Evolutionary conservation across 1,284 basidiomycete genomes (phyloP).

Genomic region (Puccinia triticina): DNA sequence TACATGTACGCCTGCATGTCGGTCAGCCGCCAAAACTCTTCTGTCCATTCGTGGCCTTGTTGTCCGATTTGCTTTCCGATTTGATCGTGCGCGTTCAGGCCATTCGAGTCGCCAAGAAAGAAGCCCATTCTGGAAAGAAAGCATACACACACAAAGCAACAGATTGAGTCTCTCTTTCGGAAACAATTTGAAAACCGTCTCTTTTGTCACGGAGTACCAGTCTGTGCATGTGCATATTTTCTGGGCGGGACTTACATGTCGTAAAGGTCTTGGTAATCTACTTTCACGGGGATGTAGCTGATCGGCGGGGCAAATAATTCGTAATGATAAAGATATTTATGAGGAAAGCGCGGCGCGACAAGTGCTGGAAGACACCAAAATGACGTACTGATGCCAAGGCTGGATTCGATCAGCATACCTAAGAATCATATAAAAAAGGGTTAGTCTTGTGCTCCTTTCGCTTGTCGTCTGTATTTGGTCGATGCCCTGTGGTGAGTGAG

Average conservation of each 20-base stretch:
- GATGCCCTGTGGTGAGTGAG: not conserved
- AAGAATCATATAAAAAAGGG: not conserved
- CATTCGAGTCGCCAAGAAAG: slow-evolving; percentile 62
- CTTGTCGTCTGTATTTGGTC: not conserved
- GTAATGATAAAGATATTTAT: not conserved
- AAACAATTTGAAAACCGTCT: not conserved
- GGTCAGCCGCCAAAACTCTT: slow-evolving; percentile 61
- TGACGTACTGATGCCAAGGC: slow-evolving; percentile 58
- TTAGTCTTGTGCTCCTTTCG: not conserved
- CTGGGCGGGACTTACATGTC: slow-evolving; percentile 54
- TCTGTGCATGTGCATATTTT: slow-evolving; percentile 42
- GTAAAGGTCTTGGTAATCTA: slow-evolving; percentile 61
- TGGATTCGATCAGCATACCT: slow-evolving; percentile 58
- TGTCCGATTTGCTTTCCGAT: slow-evolving; percentile 61
- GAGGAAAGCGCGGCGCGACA: not conserved
- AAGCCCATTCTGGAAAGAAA: slow-evolving; percentile 60
- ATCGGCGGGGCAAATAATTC: not conserved
- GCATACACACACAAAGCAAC: slow-evolving; percentile 54
- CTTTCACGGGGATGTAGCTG: slow-evolving; percentile 58
- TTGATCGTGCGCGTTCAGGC: slow-evolving; percentile 59
- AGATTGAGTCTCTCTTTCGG: slow-evolving; percentile 55
- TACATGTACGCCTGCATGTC: slow-evolving; percentile 61
- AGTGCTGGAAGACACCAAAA: not conserved
- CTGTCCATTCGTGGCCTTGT: slow-evolving; percentile 60
- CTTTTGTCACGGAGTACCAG: not conserved